Conservation (phyloP, 441 rosid species). For the Gossypium trilobum region DNA sequence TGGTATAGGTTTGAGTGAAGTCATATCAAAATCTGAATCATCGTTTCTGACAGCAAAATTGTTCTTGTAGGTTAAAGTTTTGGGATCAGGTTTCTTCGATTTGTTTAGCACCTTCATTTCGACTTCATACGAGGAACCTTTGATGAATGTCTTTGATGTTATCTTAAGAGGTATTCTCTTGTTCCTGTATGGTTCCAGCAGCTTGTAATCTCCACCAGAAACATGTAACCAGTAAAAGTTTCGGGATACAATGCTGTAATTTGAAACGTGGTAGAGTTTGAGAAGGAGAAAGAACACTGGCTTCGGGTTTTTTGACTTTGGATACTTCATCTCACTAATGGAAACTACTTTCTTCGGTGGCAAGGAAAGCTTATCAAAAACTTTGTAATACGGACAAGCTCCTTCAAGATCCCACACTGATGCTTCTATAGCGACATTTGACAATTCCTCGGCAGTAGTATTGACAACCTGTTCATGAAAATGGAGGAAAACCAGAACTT, state of each 20-base stretch:
- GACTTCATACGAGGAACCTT: conserved; percentile 60
- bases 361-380: conserved; percentile 47
- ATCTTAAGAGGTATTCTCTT: conserved; percentile 67
- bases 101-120: conserved; percentile 60
- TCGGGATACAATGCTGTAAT: conserved; percentile 62
- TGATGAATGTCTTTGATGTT: conserved; percentile 39
- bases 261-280: conserved; percentile 58
- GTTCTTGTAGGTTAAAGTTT: conserved; percentile 28
- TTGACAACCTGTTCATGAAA: conserved; percentile 54
- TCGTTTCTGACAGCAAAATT: conserved; percentile 24
- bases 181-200: conserved; percentile 63
- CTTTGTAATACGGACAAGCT: conserved; percentile 56
- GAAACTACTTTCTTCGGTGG: conserved; percentile 56
- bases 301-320: conserved; percentile 58
- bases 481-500: background rate
- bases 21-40: conserved; percentile 29
- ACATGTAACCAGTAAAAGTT: conserved; percentile 93
- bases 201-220: conserved; percentile 69
- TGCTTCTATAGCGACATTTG: conserved; percentile 61
- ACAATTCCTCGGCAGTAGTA: conserved; percentile 51
- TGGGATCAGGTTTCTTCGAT: conserved; percentile 37
- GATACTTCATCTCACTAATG: conserved; percentile 67
- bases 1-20: conserved; percentile 21
- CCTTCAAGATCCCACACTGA: conserved; percentile 92
- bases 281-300: conserved; percentile 86